Conservation (phyloP, 768 basidiomycete species). For the Mycena venus region DNA sequence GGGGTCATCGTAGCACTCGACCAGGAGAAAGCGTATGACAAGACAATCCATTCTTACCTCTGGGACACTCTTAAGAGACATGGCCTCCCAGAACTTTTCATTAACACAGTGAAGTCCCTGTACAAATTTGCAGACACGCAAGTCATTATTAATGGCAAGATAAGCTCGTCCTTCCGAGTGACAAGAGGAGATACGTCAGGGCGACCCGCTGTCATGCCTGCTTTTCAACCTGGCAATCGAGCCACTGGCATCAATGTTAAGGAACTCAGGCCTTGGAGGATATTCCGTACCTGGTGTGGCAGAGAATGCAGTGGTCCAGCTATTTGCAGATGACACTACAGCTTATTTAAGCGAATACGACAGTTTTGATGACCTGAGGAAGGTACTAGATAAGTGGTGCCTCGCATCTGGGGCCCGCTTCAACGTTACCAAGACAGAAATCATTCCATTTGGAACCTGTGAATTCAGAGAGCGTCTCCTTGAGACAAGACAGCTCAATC, state of each 20-base stretch:
- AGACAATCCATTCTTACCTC: background rate
- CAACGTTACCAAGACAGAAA: background rate
- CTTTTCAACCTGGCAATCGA: too few relatives aligned
- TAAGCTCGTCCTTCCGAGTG: conserved; percentile 33
- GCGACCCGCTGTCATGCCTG: conserved; percentile 46
- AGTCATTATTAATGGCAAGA: conserved; percentile 39
- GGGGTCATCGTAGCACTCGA: background rate
- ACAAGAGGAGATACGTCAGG: conserved; percentile 44
- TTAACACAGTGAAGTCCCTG: conserved; percentile 10
- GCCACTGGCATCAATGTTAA: too few relatives aligned
- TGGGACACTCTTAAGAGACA: background rate
- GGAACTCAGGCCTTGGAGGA: too few relatives aligned
- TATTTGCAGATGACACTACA: background rate
- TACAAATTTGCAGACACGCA: conserved; percentile 29
- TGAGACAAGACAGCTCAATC: background rate
- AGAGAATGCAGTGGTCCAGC: too few relatives aligned
- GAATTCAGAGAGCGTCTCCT: background rate
- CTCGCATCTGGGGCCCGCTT: background rate
- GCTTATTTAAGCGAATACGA: background rate
- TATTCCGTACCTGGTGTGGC: too few relatives aligned
- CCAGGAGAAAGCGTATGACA: too few relatives aligned
- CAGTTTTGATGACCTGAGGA: background rate
- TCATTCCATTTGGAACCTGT: background rate
- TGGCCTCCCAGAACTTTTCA: conserved; percentile 16
- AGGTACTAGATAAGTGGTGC: background rate